Percentiles rank a stretch among this genome's conserved stretches.
These are phyloP conservation scores for Gaertneriomyces sp. DNA, from an alignment of 192 early-diverging fungal genomes.

Conservation along the genomic window DNA sequence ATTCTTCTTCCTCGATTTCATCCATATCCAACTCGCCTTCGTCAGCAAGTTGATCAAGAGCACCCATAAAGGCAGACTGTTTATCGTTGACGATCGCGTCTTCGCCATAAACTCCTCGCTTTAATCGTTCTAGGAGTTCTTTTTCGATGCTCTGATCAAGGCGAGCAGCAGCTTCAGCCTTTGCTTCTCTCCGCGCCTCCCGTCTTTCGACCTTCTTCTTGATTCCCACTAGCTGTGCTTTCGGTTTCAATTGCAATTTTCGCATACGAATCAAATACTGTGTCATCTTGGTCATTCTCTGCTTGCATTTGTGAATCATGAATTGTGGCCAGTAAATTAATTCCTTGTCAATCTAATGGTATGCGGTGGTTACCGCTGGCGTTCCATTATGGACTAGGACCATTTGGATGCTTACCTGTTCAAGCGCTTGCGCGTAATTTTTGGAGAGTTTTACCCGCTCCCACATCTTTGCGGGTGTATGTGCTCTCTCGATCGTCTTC, in stretches of 20 bases:
- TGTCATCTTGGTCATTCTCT: slow-evolving; percentile 91
- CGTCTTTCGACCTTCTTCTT: slow-evolving; percentile 93
- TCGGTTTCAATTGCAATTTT: slow-evolving; percentile 76
- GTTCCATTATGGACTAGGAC: neutral
- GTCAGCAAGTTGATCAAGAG: slow-evolving; percentile 63
- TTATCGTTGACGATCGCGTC: slow-evolving; percentile 95
- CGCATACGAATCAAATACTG: slow-evolving; percentile 95
- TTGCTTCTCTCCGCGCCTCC: slow-evolving; percentile 77
- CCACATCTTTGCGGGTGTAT: slow-evolving; percentile 92
- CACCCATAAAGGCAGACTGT: slow-evolving; percentile 82
- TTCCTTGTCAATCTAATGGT: slow-evolving; percentile 76
- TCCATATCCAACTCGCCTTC: slow-evolving; percentile 38
- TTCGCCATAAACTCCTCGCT: slow-evolving; percentile 84
- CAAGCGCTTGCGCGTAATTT: slow-evolving; percentile 83
- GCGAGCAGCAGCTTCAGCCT: slow-evolving; percentile 87
- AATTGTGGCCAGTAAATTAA: slow-evolving; percentile 90
- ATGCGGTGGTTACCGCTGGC: neutral
- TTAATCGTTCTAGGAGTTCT: slow-evolving; percentile 88
- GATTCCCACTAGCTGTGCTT: slow-evolving; percentile 78
- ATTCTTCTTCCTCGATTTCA: slow-evolving; percentile 41
- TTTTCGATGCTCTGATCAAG: slow-evolving; percentile 92
- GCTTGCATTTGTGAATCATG: slow-evolving; percentile 92
- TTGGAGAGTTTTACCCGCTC: slow-evolving; percentile 83
- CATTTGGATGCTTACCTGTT: slow-evolving; percentile 45
- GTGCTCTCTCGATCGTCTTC: slow-evolving; percentile 93